Evolutionary conservation across 2,329 filamentous ascomycete genomes (phyloP).

Genomic region (Xylaria polymorpha): DNA sequence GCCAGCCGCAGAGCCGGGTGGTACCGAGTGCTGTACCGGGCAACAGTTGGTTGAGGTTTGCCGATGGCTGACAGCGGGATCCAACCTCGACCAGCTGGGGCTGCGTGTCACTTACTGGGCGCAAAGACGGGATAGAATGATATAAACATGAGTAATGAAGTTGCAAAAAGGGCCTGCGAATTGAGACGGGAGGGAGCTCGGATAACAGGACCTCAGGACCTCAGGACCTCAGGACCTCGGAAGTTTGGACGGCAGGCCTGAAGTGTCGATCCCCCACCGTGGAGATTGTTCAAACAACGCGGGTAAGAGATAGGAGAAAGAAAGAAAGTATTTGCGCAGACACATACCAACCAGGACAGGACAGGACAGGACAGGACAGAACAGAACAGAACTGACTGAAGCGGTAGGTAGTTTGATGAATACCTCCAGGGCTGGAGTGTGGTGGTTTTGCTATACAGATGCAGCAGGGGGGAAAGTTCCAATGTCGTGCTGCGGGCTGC

Average conservation of each 20-base stretch:
- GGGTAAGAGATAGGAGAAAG: constrained; percentile 7
- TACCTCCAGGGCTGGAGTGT: constrained; percentile 11
- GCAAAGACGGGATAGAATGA: constrained; percentile 1
- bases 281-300: constrained; percentile 10
- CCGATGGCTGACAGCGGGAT: constrained; percentile 25
- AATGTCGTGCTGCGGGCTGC: constrained; percentile 30
- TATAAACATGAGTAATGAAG: constrained; percentile 22
- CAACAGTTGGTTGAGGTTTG: constrained; percentile 18
- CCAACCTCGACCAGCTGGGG: constrained; percentile 10
- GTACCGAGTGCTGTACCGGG: constrained; percentile 16
- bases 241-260: not conserved
- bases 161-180: constrained; percentile 1
- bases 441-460: constrained; percentile 25
- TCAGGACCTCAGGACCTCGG: too few relatives aligned
- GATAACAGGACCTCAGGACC: constrained; percentile 1
- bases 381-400: not conserved
- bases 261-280: constrained; percentile 31
- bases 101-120: constrained; percentile 22
- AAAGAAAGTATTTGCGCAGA: constrained; percentile 6
- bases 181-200: constrained; percentile 7
- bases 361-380: too few relatives aligned
- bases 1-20: constrained; percentile 10
- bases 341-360: constrained; percentile 1
- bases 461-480: constrained; percentile 24
- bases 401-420: not conserved